These are phyloP conservation scores for Boletus sp. DNA, from an alignment of 1,284 basidiomycete genomes.

Conservation along the genomic window DNA sequence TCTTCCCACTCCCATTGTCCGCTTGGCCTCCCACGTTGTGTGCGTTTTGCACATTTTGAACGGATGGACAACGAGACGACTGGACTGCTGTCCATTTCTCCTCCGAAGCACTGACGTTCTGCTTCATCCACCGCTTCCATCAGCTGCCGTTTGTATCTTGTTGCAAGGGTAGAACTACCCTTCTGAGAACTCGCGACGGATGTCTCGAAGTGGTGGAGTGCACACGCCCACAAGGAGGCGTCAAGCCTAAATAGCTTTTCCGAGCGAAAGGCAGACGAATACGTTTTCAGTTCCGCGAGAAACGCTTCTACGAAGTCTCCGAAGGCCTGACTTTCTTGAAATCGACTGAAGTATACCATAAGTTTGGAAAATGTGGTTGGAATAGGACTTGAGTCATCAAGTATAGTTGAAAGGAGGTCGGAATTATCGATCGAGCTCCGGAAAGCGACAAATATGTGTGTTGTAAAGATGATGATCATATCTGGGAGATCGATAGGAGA, in stretches of 20 bases:
- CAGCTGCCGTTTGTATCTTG: conserved; percentile 38
- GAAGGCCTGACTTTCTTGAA: conserved; percentile 9
- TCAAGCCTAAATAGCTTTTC: conserved; percentile 42
- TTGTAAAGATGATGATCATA: conserved; percentile 32
- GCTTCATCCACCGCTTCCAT: conserved; percentile 50
- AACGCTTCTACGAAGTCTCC: conserved; percentile 22
- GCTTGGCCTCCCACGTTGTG: conserved; percentile 15
- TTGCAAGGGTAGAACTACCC: conserved; percentile 24
- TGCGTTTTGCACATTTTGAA: conserved; percentile 3
- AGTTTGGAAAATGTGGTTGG: conserved; percentile 36
- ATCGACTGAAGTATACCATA: conserved; percentile 17
- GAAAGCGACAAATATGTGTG: conserved; percentile 27
- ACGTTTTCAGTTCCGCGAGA: conserved; percentile 28
- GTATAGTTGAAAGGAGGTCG: conserved; percentile 21
- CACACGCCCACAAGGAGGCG: conserved; percentile 53
- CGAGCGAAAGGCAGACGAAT: conserved; percentile 37
- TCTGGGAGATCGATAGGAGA: conserved; percentile 27
- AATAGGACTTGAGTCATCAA: conserved; percentile 27
- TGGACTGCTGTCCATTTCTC: conserved; percentile 19
- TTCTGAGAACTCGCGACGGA: conserved; percentile 17
- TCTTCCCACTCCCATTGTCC: conserved; percentile 49
- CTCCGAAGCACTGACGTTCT: conserved; percentile 45
- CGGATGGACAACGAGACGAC: conserved; percentile 5
- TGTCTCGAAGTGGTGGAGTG: conserved; percentile 47
- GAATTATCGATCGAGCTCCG: conserved; percentile 7